Evolutionary conservation across 75 land plant species (phyloP).

Genomic region (Larix kaempferi): DNA sequence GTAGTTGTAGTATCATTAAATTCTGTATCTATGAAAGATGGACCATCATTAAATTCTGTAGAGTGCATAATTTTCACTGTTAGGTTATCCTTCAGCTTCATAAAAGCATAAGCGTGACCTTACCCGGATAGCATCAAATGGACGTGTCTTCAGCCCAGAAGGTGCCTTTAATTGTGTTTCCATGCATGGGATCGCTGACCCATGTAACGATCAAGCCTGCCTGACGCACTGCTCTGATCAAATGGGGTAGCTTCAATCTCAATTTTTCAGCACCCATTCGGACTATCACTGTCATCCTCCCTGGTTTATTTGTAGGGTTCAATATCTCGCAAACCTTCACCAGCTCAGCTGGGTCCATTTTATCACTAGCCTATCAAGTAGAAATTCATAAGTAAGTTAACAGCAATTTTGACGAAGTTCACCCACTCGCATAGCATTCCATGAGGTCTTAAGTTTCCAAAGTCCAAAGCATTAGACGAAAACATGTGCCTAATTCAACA

Average conservation of each 20-base stretch:
- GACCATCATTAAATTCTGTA: too few relatives aligned
- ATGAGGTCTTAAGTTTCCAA: neutral
- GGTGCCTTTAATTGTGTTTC: slow-evolving; percentile 80
- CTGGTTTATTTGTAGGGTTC: slow-evolving; percentile 77
- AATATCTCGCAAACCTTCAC: slow-evolving; percentile 69
- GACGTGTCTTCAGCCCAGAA: slow-evolving; percentile 62
- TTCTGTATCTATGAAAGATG: too few relatives aligned
- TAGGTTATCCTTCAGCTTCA: too few relatives aligned
- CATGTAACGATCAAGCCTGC: slow-evolving; percentile 80
- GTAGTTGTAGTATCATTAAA: too few relatives aligned
- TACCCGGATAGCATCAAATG: slow-evolving; percentile 69
- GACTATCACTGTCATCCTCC: slow-evolving; percentile 65
- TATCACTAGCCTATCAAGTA: slow-evolving; percentile 64
- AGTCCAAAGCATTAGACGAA: too few relatives aligned
- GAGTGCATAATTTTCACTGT: too few relatives aligned
- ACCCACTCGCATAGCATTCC: neutral
- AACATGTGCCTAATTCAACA: too few relatives aligned
- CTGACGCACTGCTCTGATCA: slow-evolving; percentile 70
- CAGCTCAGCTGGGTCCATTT: slow-evolving; percentile 78
- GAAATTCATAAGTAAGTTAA: neutral
- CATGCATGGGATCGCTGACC: slow-evolving; percentile 95
- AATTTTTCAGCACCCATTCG: slow-evolving; percentile 73
- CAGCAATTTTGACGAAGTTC: neutral
- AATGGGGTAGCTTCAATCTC: slow-evolving; percentile 64
- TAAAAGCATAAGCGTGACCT: neutral